Base-by-base conservation (phyloP, 2,329 filamentous ascomycete species). In the Cladophialophora immunda region DNA sequence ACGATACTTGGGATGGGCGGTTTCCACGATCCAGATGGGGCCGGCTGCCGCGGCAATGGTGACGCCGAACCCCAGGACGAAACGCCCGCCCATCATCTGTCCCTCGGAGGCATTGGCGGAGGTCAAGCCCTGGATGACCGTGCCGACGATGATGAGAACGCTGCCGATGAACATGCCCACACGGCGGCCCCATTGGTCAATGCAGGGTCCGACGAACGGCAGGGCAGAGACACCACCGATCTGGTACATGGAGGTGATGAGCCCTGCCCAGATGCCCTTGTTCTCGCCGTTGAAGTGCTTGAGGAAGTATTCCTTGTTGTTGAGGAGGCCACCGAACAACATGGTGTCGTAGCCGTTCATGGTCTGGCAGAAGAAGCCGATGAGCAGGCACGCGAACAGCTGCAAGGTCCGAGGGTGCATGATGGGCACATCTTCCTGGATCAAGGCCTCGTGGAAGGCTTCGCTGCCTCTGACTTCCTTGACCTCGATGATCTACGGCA, bases 11-110 rank as follows among this genome's bases (percentile, higher is more conserved):
- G 89, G 88, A 72, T 90, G 88, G 1, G 86, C 83, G 64, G 89
- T 81, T 75, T 91, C 89, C 53, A 87, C 85, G 17, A 86, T 85
- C 73, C 89, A 90, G n/a, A 86, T 84, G 1, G 88, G 88, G 0
- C 85, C 87, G 4, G 87, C 86, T 2, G 85, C 83, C 4, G 85
- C 83, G 3, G 85, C 84, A 66, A 90, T 86, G 1, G 84, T 82
- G 50, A 88, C 86, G 45, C 88, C 88, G 64, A 86, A 85, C 6
- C 85, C 85, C 22, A 87, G 79, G 27, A 86, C 72, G 72, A 87
- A 86, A 27, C 85, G 79, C 5, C 85, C 84, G 7, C 79, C 85
- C 76, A 89, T 85, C 75, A 89, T 88, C 66, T 84, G 82, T 9
- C 76, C 78, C 1, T 81, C 78, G 53, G 70, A 73, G 1, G 71